A percentile compares a stretch with the other conserved stretches of the same genome.
Evolutionary conservation across 345 rosid species (phyloP).

Genomic region (Syzygium jambos): DNA sequence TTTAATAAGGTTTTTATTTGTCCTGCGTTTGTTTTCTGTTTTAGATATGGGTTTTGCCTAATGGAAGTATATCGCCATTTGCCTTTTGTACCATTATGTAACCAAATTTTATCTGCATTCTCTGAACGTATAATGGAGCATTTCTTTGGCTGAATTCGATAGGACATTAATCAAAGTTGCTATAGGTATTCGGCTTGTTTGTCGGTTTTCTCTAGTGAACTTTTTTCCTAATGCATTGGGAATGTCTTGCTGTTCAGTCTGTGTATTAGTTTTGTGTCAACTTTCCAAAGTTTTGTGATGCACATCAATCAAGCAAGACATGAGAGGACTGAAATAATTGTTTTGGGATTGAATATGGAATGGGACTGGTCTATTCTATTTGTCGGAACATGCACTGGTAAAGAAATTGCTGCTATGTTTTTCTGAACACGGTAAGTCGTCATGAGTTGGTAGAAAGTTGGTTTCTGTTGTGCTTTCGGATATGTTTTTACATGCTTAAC

Average conservation of each 20-base stretch:
- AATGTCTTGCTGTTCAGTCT: background rate
- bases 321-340: background rate
- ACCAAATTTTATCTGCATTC: background rate
- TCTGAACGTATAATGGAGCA: background rate
- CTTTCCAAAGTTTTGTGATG: background rate
- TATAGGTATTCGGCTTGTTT: background rate
- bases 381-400: background rate
- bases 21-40: slow-evolving; percentile 17
- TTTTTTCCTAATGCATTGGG: background rate
- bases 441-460: background rate
- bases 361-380: background rate
- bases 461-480: background rate
- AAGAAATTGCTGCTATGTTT: background rate
- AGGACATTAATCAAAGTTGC: background rate
- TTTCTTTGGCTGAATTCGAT: background rate
- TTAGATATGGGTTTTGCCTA: slow-evolving; percentile 34
- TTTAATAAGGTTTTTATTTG: slow-evolving; percentile 41
- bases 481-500: background rate
- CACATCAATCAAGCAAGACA: background rate
- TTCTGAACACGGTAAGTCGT: background rate
- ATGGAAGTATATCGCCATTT: slow-evolving; percentile 3
- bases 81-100: slow-evolving; percentile 14
- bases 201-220: background rate
- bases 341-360: background rate
- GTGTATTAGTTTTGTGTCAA: background rate